phyloP scores from a whole-genome alignment of 2,329 filamentous ascomycete species.

The Botrytis galanthina region DNA sequence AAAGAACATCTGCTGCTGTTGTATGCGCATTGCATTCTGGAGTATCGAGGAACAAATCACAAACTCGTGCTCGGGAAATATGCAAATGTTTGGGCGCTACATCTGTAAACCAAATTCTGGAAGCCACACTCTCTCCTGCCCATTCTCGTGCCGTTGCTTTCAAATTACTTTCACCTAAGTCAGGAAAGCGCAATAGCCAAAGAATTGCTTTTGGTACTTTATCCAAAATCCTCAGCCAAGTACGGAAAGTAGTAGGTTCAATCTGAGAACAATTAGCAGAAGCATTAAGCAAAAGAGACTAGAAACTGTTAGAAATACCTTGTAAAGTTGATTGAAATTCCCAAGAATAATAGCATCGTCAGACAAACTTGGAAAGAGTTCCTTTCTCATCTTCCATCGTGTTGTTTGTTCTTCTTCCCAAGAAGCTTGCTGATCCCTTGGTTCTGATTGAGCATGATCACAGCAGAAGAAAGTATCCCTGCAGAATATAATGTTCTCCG shows the following conservation, averaged over 20 bases:
- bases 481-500: constrained; percentile 94
- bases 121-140: constrained; percentile 82
- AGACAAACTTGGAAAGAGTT: constrained; percentile 78
- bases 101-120: constrained; percentile 89
- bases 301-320: constrained; percentile 56
- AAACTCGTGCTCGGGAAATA: constrained; percentile 85
- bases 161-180: constrained; percentile 84
- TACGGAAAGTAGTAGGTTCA: constrained; percentile 92
- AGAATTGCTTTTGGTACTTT: constrained; percentile 83
- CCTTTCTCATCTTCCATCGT: constrained; percentile 89
- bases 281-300: not conserved
- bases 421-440: constrained; percentile 64
- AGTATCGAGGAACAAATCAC: constrained; percentile 94
- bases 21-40: constrained; percentile 98
- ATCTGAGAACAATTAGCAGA: constrained; percentile 57
- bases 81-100: constrained; percentile 94
- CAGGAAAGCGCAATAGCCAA: constrained; percentile 96
- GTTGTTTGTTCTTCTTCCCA: constrained; percentile 83
- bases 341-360: constrained; percentile 89
- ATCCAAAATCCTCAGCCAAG: constrained; percentile 88
- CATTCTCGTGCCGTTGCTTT: constrained; percentile 75
- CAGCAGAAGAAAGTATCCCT: constrained; percentile 97
- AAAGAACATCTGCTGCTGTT: constrained; percentile 91
- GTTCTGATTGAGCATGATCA: constrained; percentile 86
- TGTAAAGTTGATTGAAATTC: constrained; percentile 99